These are phyloP conservation scores for Massariosphaeria phaeospora DNA, from an alignment of 495 filamentous ascomycete genomes.

Conservation along the genomic window DNA sequence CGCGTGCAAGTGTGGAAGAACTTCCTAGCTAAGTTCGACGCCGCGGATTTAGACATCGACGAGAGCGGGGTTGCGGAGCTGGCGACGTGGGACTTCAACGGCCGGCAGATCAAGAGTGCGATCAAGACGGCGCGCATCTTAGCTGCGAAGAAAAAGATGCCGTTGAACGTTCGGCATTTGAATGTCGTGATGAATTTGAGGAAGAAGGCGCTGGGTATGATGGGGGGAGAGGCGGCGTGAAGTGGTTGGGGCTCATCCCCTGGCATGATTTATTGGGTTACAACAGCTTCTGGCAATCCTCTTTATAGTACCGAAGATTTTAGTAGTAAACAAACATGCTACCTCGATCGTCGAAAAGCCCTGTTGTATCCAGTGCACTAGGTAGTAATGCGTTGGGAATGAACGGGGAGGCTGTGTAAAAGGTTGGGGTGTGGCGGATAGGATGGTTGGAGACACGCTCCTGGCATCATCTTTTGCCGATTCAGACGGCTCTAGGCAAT, in stretches of 20 bases:
- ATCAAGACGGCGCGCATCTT: constrained; percentile 51
- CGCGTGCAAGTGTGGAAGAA: constrained; percentile 43
- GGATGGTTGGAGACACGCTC: no score
- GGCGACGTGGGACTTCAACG: constrained; percentile 49
- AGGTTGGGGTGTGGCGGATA: no score
- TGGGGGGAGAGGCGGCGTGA: constrained; percentile 29
- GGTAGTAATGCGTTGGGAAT: no score
- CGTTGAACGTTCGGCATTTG: constrained; percentile 42
- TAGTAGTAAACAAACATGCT: no score
- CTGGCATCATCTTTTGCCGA: no score
- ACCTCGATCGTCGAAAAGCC: no score
- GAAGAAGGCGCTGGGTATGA: constrained; percentile 5
- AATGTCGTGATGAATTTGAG: constrained; percentile 44
- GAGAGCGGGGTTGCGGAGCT: constrained; percentile 40
- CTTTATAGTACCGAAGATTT: no score
- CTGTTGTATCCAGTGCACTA: no score
- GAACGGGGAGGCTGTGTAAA: no score
- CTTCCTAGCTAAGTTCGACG: constrained; percentile 31
- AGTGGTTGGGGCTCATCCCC: neutral
- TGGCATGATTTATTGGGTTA: no score
- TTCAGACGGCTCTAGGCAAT: no score
- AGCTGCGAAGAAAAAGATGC: constrained; percentile 37
- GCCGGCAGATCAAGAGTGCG: constrained; percentile 59
- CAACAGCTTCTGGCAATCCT: no score
- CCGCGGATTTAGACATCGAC: constrained; percentile 37